Percentiles rank a stretch among this genome's conserved stretches.
These are phyloP conservation scores for Ceratobasidium sp. DNA, from an alignment of 1,284 basidiomycete genomes.

Conservation along the genomic window DNA sequence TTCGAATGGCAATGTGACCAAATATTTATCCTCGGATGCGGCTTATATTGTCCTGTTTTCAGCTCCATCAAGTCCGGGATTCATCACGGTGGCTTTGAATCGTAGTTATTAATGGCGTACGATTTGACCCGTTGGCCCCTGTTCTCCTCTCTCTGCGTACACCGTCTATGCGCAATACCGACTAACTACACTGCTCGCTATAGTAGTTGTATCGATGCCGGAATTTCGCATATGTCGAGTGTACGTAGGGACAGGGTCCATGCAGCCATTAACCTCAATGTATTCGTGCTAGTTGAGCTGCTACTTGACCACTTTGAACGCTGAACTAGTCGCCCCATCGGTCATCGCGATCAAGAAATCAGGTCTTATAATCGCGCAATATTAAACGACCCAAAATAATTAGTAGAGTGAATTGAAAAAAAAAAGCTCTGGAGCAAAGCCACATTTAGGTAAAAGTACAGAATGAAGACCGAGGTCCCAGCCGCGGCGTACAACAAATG, in stretches of 20 bases:
- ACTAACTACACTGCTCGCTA: constrained; percentile 12
- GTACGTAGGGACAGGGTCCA: constrained; percentile 18
- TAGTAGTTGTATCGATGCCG: constrained; percentile 12
- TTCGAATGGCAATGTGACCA: no score
- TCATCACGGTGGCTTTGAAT: not conserved
- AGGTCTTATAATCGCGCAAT: not conserved
- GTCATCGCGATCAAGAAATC: no score
- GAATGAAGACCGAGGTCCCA: not conserved
- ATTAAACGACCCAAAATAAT: not conserved
- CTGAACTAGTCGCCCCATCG: no score
- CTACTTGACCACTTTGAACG: no score
- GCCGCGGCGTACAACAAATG: not conserved
- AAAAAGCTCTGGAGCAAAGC: not conserved
- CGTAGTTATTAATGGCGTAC: not conserved
- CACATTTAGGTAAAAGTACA: constrained; percentile 25
- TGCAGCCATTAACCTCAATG: no score
- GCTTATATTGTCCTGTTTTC: no score
- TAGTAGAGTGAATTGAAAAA: not conserved
- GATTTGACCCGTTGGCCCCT: not conserved
- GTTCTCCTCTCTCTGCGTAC: constrained; percentile 15
- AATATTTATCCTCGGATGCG: no score
- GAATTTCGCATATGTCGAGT: constrained; percentile 38
- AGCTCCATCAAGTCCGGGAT: no score
- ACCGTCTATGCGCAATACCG: constrained; percentile 26
- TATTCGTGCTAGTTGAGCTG: no score